These are phyloP conservation scores for Geotrichum reessii DNA, from an alignment of 1,139 yeast species.

Conservation along the genomic window DNA sequence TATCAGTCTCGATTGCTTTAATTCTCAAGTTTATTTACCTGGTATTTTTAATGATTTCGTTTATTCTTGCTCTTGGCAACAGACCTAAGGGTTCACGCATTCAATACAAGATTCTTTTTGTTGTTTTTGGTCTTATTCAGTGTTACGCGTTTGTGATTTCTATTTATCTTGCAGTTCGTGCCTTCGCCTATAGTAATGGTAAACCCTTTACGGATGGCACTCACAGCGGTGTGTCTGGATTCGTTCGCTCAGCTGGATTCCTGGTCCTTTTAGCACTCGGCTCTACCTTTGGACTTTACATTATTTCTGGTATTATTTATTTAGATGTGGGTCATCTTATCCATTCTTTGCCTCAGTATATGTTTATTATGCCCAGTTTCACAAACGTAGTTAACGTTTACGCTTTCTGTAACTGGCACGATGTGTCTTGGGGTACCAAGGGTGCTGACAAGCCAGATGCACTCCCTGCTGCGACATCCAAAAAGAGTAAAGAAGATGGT, in stretches of 20 bases:
- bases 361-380: conserved; percentile 81
- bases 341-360: conserved; percentile 79
- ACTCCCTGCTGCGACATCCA: conserved; percentile 48
- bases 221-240: conserved; percentile 31
- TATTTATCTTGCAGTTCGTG: conserved; percentile 37
- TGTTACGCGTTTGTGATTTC: conserved; percentile 38
- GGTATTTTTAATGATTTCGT: conserved; percentile 36
- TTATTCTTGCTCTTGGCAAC: conserved; percentile 41
- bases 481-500: conserved; percentile 56
- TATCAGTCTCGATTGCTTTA: conserved; percentile 34
- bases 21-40: conserved; percentile 37
- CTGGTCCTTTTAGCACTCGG: conserved; percentile 70
- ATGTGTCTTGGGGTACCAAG: conserved; percentile 97
- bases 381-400: conserved; percentile 70
- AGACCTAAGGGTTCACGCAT: conserved; percentile 39
- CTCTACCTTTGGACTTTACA: conserved; percentile 89
- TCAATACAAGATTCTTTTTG: conserved; percentile 34
- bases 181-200: conserved; percentile 26
- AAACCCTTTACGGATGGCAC: conserved; percentile 18
- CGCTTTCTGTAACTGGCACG: conserved; percentile 94
- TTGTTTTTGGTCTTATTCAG: conserved; percentile 39
- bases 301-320: conserved; percentile 61
- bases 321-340: conserved; percentile 95
- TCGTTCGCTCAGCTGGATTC: conserved; percentile 36
- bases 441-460: conserved; percentile 67